A percentile compares a stretch with the other conserved stretches of the same genome.
These are phyloP conservation scores for Brachypodium distachyon DNA, from an alignment of 202 grass and related monocot genomes.

Conservation along the genomic window DNA sequence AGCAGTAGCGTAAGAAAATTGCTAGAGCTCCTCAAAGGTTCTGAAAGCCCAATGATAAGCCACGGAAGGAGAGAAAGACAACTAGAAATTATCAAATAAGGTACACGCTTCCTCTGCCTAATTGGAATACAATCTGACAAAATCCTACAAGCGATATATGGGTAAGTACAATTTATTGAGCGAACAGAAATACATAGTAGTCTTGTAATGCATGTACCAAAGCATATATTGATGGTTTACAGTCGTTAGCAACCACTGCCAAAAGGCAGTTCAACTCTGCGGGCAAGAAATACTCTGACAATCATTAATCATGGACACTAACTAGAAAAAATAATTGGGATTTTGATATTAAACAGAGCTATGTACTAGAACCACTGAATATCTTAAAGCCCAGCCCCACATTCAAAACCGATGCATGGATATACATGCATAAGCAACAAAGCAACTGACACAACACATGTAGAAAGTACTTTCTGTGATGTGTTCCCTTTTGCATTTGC, in stretches of 20 bases:
- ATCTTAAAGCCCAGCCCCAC: neutral
- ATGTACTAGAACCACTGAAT: neutral
- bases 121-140: conserved; percentile 75
- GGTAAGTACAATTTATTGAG: neutral
- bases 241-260: neutral
- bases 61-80: conserved; percentile 55
- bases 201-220: neutral
- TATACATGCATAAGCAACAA: too few species aligned
- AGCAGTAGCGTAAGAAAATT: conserved; percentile 52
- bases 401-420: neutral
- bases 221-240: neutral
- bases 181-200: neutral
- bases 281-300: neutral
- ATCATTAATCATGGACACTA: neutral
- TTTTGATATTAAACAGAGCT: neutral
- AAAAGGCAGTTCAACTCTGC: neutral
- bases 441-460: neutral
- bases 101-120: conserved; percentile 47
- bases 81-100: conserved; percentile 70
- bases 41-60: conserved; percentile 49
- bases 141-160: conserved; percentile 35
- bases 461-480: neutral
- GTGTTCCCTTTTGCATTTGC: neutral
- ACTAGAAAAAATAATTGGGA: neutral
- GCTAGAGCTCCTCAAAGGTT: conserved; percentile 42